These are phyloP conservation scores for Francoa sonchifolia DNA, from an alignment of 441 rosid genomes.

Conservation along the genomic window DNA sequence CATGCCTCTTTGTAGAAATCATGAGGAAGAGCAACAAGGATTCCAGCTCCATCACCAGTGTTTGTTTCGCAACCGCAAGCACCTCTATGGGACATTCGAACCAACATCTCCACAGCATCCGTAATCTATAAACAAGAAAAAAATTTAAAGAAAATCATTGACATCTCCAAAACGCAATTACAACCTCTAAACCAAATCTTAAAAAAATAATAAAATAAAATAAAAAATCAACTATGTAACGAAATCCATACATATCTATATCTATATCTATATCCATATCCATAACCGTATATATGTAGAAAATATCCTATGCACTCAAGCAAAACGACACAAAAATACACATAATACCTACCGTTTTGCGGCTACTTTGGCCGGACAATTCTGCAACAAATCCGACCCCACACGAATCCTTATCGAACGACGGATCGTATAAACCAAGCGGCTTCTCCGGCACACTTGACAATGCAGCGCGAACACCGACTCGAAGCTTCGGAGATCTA, in stretches of 20 bases:
- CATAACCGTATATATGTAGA: too few relatives aligned
- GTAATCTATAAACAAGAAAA: conserved; percentile 34
- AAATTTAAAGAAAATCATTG: neutral
- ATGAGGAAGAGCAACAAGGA: conserved; percentile 88
- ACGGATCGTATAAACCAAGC: conserved; percentile 91
- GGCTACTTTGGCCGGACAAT: conserved; percentile 74
- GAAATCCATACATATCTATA: neutral
- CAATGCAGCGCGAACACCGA: conserved; percentile 57
- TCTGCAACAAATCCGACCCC: conserved; percentile 99
- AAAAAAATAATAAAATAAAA: too few relatives aligned
- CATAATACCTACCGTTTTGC: conserved; percentile 60
- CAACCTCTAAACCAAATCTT: too few relatives aligned
- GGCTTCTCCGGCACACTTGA: conserved; percentile 94
- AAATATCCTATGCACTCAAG: neutral
- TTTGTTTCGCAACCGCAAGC: conserved; percentile 98
- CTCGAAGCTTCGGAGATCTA: conserved; percentile 50
- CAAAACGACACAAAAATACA: neutral
- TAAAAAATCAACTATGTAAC: conserved; percentile 2
- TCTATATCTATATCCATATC: too few relatives aligned
- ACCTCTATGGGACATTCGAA: conserved; percentile 96
- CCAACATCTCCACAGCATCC: conserved; percentile 95
- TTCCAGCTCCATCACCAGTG: conserved; percentile 99
- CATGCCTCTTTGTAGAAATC: conserved; percentile 62
- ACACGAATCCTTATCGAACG: conserved; percentile 92
- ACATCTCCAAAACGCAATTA: neutral